Conservation (phyloP, 192 early-diverging fungal genomes). For the Coemansia asiatica region DNA sequence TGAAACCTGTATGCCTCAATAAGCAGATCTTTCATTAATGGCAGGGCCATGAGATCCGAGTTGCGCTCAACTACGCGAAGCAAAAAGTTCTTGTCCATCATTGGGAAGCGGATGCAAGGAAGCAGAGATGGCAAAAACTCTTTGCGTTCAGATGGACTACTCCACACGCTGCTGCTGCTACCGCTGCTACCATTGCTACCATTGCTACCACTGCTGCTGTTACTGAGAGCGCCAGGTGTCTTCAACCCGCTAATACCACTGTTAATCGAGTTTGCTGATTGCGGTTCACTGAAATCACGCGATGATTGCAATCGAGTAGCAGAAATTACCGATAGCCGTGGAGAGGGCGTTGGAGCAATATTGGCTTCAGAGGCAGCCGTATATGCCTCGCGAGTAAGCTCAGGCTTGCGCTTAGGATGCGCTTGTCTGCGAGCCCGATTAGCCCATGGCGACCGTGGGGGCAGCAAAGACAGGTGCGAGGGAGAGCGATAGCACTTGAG, state of each 20-base stretch:
- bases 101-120: slow-evolving; percentile 47
- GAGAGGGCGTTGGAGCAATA: slow-evolving; percentile 3
- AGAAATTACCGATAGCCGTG: slow-evolving; percentile 23
- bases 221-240: neutral
- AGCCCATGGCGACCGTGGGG: slow-evolving; percentile 35
- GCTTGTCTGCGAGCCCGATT: neutral
- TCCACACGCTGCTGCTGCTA: slow-evolving; percentile 13
- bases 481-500: slow-evolving; percentile 50
- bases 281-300: neutral
- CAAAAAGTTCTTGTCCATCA: slow-evolving; percentile 49
- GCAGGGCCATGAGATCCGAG: slow-evolving; percentile 43
- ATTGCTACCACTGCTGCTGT: neutral
- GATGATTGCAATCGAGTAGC: slow-evolving; percentile 20
- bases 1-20: slow-evolving; percentile 56
- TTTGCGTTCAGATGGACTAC: slow-evolving; percentile 31
- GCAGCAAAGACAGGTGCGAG: slow-evolving; percentile 34
- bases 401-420: slow-evolving; percentile 26
- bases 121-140: slow-evolving; percentile 32
- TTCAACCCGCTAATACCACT: too few species aligned
- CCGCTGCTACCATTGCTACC: slow-evolving; percentile 2
- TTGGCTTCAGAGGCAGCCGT: slow-evolving; percentile 12
- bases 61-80: slow-evolving; percentile 47
- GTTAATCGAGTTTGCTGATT: neutral
- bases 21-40: slow-evolving; percentile 51
- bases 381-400: slow-evolving; percentile 44